Percentiles rank a stretch among this genome's conserved stretches.
These are phyloP conservation scores for Ruellia speciosa DNA, from an alignment of 305 asterid genomes.

Conservation along the genomic window DNA sequence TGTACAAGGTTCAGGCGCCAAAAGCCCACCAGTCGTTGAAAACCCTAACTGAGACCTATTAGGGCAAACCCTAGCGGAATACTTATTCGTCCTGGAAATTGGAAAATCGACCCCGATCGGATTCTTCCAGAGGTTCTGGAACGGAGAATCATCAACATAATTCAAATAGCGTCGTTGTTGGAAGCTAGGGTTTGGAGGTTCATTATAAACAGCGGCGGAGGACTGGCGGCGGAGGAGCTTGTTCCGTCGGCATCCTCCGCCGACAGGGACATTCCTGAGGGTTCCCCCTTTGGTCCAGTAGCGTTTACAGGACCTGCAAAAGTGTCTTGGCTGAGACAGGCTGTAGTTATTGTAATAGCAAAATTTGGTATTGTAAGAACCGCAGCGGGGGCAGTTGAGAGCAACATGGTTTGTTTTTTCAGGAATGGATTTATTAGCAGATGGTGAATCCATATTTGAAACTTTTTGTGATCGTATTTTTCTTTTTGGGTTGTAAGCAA, in stretches of 20 bases:
- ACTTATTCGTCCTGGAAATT: not conserved
- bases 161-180: not conserved
- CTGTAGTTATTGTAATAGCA: conserved; percentile 73
- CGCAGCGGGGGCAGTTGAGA: conserved; percentile 67
- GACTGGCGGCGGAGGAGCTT: not conserved
- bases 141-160: too few relatives aligned
- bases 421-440: conserved; percentile 7
- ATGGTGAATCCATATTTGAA: conserved; percentile 22
- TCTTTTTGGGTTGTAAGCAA: conserved; percentile 15
- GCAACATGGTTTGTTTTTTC: conserved; percentile 21
- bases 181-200: not conserved
- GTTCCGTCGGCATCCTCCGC: not conserved
- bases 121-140: not conserved
- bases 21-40: not conserved
- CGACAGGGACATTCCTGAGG: conserved; percentile 33
- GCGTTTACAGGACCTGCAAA: conserved; percentile 60
- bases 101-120: not conserved
- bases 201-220: not conserved
- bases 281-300: conserved; percentile 76
- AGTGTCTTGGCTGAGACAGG: conserved; percentile 56
- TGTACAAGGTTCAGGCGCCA: not conserved
- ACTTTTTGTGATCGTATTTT: conserved; percentile 20
- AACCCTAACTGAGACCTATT: not conserved
- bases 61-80: not conserved
- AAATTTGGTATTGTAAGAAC: conserved; percentile 57